Conservation (phyloP, 2,329 filamentous ascomycete genomes). For the Byssothecium circinans region DNA sequence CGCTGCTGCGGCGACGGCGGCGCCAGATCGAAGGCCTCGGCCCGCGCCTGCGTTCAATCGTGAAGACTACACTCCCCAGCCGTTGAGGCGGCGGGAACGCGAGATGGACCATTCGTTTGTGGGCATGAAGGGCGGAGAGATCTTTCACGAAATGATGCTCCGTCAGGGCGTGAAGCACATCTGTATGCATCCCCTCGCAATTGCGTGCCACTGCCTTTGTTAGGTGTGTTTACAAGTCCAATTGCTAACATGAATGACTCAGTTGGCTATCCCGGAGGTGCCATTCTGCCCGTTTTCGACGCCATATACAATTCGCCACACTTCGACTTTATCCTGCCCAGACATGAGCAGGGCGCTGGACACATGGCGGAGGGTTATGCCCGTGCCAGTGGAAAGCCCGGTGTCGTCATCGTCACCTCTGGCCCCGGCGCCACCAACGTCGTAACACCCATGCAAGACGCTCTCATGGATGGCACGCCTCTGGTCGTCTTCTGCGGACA, state of each 20-base stretch:
- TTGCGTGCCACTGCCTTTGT: constrained; percentile 3
- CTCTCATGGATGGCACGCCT: constrained; percentile 90
- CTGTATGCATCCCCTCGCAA: constrained; percentile 64
- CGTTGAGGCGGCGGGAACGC: constrained; percentile 49
- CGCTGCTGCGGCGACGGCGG: constrained; percentile 40
- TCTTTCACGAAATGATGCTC: constrained; percentile 99
- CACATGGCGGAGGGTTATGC: constrained; percentile 99
- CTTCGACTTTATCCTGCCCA: constrained; percentile 92
- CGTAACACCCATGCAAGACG: constrained; percentile 94
- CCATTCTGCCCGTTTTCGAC: constrained; percentile 96
- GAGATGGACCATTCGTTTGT: constrained; percentile 70
- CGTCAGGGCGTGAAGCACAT: constrained; percentile 89
- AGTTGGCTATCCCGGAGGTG: constrained; percentile 82
- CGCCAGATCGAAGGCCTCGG: constrained; percentile 28
- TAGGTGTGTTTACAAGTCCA: not conserved
- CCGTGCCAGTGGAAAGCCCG: constrained; percentile 87
- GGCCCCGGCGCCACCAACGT: constrained; percentile 96
- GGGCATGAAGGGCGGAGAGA: constrained; percentile 91
- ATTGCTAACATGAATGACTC: constrained; percentile 19
- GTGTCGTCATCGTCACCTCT: constrained; percentile 94
- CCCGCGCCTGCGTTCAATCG: constrained; percentile 56
- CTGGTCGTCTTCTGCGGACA: constrained; percentile 96
- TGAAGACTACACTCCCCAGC: constrained; percentile 50
- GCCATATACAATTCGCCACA: constrained; percentile 98
- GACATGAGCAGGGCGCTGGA: constrained; percentile 95